Evolutionary conservation across 306 rosid genomes (phyloP).

Genomic region (Pterocarpus santalinus): DNA sequence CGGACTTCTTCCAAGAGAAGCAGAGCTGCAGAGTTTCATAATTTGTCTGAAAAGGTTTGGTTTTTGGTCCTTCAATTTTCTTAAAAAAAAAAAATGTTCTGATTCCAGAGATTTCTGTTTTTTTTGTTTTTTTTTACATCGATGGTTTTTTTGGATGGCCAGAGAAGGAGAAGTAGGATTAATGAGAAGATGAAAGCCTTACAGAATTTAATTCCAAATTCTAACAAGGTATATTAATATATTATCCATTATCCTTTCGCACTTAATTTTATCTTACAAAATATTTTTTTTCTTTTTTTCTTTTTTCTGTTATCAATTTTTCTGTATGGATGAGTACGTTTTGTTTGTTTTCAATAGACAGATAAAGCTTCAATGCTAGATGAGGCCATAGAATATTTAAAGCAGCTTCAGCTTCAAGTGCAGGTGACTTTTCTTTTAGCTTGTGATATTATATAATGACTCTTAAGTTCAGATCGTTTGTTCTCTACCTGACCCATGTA

Average conservation of each 20-base stretch:
- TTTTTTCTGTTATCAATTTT: neutral
- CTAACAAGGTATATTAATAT: constrained; percentile 73
- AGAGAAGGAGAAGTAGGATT: constrained; percentile 95
- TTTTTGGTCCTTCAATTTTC: constrained; percentile 28
- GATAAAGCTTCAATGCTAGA: constrained; percentile 98
- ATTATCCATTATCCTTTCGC: neutral
- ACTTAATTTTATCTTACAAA: constrained; percentile 29
- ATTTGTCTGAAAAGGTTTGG: constrained; percentile 89
- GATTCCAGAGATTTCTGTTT: constrained; percentile 38
- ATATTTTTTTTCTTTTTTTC: neutral
- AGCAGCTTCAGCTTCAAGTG: constrained; percentile 99
- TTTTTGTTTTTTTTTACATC: no score
- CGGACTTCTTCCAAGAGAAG: constrained; percentile 82
- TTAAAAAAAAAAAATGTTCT: constrained; percentile 8
- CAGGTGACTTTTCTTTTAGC: constrained; percentile 56
- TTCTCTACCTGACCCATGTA: neutral
- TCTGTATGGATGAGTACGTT: constrained; percentile 14
- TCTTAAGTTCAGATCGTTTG: neutral
- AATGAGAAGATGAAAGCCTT: constrained; percentile 97
- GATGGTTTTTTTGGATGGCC: constrained; percentile 52
- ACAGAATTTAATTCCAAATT: constrained; percentile 93
- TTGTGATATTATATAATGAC: constrained; percentile 21
- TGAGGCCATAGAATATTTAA: constrained; percentile 92
- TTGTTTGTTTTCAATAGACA: constrained; percentile 64
- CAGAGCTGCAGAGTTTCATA: constrained; percentile 96